Percentiles rank a stretch among this genome's conserved stretches.
phyloP scores from a whole-genome alignment of 2,329 filamentous ascomycete genomes.

The Fragosphaeria purpurea region DNA sequence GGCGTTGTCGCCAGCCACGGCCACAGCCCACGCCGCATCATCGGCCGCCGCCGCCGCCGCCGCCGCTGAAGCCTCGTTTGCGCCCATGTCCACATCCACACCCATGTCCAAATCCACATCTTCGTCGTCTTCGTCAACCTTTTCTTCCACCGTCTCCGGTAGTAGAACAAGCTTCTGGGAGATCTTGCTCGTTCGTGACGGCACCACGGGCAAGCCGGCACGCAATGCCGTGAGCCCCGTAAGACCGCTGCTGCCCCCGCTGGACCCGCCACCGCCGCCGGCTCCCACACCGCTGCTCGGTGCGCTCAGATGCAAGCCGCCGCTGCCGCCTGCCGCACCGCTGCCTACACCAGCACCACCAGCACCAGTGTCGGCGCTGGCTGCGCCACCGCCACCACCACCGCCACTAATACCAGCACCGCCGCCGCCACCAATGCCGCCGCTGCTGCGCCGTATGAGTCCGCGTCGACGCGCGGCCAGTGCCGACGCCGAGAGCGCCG shows the following conservation, averaged over 20 bases:
- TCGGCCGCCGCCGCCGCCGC: constrained; percentile 20
- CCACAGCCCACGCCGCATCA: constrained; percentile 20
- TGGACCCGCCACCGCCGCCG: background rate
- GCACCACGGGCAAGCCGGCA: constrained; percentile 49
- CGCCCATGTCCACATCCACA: constrained; percentile 50
- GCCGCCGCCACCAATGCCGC: background rate
- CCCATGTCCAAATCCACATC: constrained; percentile 46
- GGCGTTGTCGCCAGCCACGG: constrained; percentile 42
- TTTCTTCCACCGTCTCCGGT: constrained; percentile 58
- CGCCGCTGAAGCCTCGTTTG: constrained; percentile 46
- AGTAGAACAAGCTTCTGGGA: constrained; percentile 95
- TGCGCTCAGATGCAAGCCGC: too few relatives aligned
- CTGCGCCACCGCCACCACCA: constrained; percentile 11
- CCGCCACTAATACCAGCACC: background rate
- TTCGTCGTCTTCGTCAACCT: constrained; percentile 42
- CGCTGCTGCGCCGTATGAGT: constrained; percentile 15
- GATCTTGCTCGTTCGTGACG: constrained; percentile 82
- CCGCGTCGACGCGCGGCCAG: constrained; percentile 8
- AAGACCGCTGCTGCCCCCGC: constrained; percentile 13
- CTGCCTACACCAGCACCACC: background rate
- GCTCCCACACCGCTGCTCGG: constrained; percentile 21
- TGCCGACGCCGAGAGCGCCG: constrained; percentile 1
- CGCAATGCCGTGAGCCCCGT: constrained; percentile 23
- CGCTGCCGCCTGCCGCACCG: too few relatives aligned
- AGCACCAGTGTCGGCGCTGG: constrained; percentile 21